Percentiles rank a stretch among this genome's conserved stretches.
phyloP scores from a whole-genome alignment of 306 rosid genomes.

The Pterocarpus macrocarpus region DNA sequence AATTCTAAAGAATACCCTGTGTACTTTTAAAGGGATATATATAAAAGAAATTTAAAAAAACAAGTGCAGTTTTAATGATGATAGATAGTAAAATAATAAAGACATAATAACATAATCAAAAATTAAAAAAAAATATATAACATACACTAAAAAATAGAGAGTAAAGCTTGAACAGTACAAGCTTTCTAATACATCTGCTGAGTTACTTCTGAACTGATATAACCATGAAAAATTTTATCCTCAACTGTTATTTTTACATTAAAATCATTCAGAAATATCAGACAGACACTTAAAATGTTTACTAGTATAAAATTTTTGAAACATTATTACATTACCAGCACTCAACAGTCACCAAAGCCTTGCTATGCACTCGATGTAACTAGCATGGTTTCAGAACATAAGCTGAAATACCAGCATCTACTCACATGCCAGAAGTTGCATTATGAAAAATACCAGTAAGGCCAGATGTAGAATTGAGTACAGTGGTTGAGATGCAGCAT shows the following conservation, averaged over 20 bases:
- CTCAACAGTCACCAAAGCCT: constrained; percentile 7
- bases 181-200: constrained; percentile 8
- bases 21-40: background rate
- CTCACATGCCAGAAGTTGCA: constrained; percentile 53
- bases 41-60: background rate
- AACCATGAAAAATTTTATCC: constrained; percentile 8
- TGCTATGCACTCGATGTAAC: background rate
- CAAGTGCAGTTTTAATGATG: background rate
- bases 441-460: constrained; percentile 40
- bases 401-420: constrained; percentile 34
- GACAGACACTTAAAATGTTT: constrained; percentile 21
- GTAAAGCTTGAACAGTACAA: constrained; percentile 29
- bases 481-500: constrained; percentile 40
- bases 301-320: constrained; percentile 19
- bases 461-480: constrained; percentile 39
- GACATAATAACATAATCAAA: background rate
- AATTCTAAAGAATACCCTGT: constrained; percentile 15
- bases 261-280: background rate
- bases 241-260: constrained; percentile 34
- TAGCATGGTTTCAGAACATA: constrained; percentile 30
- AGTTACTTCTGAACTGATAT: constrained; percentile 20
- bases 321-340: constrained; percentile 30
- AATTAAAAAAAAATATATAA: background rate
- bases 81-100: background rate
- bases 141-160: constrained; percentile 12